Evolutionary conservation across 495 filamentous ascomycete genomes (phyloP), one percentile per base, ranked within the genome.

Genomic region (Viridothelium virens): DNA sequence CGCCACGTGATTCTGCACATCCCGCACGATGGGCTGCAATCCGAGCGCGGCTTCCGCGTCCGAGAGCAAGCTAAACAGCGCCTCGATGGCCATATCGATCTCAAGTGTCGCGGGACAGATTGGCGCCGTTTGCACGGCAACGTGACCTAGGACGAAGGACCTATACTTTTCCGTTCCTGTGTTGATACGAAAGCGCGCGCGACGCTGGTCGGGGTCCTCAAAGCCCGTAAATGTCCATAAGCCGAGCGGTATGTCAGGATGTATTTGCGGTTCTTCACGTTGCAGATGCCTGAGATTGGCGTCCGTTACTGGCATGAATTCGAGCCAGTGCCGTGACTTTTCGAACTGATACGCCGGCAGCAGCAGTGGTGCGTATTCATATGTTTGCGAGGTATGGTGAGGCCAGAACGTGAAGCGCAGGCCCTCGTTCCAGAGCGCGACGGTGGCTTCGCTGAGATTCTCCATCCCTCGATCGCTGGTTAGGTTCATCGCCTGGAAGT

Each of bases 1-100:
- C 0, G 79, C 79, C 10, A 74, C 71, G 31, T 80, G 76, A 63
- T 77, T 80, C 5, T 74, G 71, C 12, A 81, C 65, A 41, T 75
- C 66, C 12, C 70, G 73, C 6, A 84, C 67, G 37, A 74, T 65
- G 0, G 80, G 82, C 48, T 78, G 65, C 12, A 74, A 53, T 6
- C 25, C 68, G 0, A 1, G 31, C 11, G 62, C 66, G 0, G 63
- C 63, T 4, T 68, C 64, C 18, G 67, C 67, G 0, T 79, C 75
- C 0, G 79, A 71, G 61, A 67, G 72, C 0, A 86, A 65, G 38
- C 73, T 79, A 2, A 70, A 53, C 1, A 83, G 36, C n/a, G 82
- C 77, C 38, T 84, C 80, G n/a, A 84, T 75, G 0, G 75, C 77
- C 36, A 82, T 80, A 46, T 81, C 77, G 2, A 84, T 64, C 64